These are phyloP conservation scores for Prunus yedoensis DNA, from an alignment of 331 rosid genomes.

Conservation along the genomic window DNA sequence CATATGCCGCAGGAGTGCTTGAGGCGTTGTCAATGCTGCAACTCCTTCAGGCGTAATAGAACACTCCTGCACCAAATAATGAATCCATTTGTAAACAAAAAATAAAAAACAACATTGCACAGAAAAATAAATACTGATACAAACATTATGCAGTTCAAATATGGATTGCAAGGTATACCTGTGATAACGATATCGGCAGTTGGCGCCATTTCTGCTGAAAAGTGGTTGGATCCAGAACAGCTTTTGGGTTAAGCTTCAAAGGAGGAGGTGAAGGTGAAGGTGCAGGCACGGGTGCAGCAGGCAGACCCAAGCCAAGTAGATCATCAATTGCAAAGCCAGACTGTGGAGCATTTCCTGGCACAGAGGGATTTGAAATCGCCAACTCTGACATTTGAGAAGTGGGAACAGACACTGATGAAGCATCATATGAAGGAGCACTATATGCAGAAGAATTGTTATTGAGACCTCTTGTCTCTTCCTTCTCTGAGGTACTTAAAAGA, in stretches of 20 bases:
- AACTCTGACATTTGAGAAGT: slow-evolving; percentile 62
- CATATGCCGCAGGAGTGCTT: slow-evolving; percentile 82
- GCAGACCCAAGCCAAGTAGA: slow-evolving; percentile 71
- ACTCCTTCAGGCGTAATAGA: slow-evolving; percentile 68
- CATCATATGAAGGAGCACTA: slow-evolving; percentile 75
- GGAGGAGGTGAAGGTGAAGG: slow-evolving; percentile 72
- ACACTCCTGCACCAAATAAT: slow-evolving; percentile 62
- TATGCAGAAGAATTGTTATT: slow-evolving; percentile 68
- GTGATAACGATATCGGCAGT: slow-evolving; percentile 76
- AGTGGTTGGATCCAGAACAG: slow-evolving; percentile 75
- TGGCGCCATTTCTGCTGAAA: slow-evolving; percentile 99
- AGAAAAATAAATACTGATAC: neutral
- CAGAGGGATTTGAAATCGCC: slow-evolving; percentile 39
- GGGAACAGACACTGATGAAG: slow-evolving; percentile 48
- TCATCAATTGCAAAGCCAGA: slow-evolving; percentile 77
- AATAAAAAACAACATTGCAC: neutral
- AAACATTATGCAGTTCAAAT: neutral
- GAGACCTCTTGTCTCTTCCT: slow-evolving; percentile 74
- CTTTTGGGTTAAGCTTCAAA: slow-evolving; percentile 80
- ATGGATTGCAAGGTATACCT: slow-evolving; percentile 50
- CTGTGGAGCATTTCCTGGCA: slow-evolving; percentile 45
- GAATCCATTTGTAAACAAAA: slow-evolving; percentile 6
- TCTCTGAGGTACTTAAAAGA: slow-evolving; percentile 79
- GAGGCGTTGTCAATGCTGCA: slow-evolving; percentile 60
- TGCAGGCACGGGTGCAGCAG: slow-evolving; percentile 47